A percentile compares a stretch with the other conserved stretches of the same genome.
phyloP scores from a whole-genome alignment of 148 eudicot genomes.

The Chenopodium quinoa region DNA sequence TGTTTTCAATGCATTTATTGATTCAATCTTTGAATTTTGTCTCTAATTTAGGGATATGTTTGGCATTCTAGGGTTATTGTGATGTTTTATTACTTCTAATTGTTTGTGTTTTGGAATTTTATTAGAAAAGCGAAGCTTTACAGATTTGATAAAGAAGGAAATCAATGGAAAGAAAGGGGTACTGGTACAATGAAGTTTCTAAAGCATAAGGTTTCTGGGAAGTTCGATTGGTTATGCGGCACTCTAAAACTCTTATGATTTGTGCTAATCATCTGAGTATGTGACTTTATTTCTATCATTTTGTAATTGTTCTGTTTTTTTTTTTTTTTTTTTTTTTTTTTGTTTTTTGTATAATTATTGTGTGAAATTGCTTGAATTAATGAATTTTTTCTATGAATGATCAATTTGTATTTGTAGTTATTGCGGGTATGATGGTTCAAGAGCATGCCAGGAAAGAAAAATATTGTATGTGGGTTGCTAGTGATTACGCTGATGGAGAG shows the following conservation, averaged over 20 bases:
- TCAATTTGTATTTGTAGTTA: slow-evolving; percentile 33
- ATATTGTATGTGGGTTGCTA: slow-evolving; percentile 95
- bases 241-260: slow-evolving; percentile 84
- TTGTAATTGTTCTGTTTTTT: background rate
- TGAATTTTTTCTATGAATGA: too few relatives aligned
- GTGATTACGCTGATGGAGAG: slow-evolving; percentile 87
- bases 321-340: too few relatives aligned
- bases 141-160: slow-evolving; percentile 86
- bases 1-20: too few relatives aligned
- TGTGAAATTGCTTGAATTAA: too few relatives aligned
- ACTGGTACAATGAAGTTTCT: slow-evolving; percentile 74
- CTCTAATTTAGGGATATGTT: too few relatives aligned
- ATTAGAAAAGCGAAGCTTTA: slow-evolving; percentile 74
- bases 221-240: slow-evolving; percentile 86
- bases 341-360: background rate
- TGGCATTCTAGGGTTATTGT: too few relatives aligned
- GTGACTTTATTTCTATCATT: slow-evolving; percentile 1
- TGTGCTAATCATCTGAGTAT: slow-evolving; percentile 89
- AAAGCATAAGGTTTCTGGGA: slow-evolving; percentile 71
- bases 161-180: slow-evolving; percentile 95
- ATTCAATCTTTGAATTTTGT: too few relatives aligned
- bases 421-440: slow-evolving; percentile 70
- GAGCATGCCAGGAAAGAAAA: slow-evolving; percentile 93
- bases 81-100: background rate
- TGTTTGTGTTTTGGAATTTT: background rate